These are phyloP conservation scores for Dichotomopilus funicola DNA, from an alignment of 2,329 filamentous ascomycete species.

Conservation along the genomic window DNA sequence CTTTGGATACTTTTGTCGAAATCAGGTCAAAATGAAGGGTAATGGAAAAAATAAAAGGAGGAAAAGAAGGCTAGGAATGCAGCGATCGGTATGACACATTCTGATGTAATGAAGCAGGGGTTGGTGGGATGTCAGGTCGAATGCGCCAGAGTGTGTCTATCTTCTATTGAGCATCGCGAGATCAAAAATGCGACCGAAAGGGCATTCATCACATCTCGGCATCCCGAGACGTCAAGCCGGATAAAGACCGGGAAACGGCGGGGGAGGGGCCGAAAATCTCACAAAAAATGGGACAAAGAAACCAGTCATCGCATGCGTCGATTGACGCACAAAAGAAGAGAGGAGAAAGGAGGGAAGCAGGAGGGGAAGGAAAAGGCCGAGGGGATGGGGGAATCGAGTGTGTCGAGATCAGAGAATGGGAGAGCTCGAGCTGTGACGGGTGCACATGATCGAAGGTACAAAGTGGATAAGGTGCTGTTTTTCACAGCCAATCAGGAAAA, in stretches of 20 bases:
- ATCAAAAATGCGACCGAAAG: slow-evolving; percentile 18
- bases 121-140: slow-evolving; percentile 15
- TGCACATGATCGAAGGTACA: slow-evolving; percentile 28
- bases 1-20: slow-evolving; percentile 17
- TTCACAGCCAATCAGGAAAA: slow-evolving; percentile 1
- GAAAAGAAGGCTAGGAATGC: slow-evolving; percentile 15
- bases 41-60: slow-evolving; percentile 4
- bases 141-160: slow-evolving; percentile 19
- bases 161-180: slow-evolving; percentile 13
- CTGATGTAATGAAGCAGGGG: slow-evolving; percentile 20
- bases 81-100: slow-evolving; percentile 5
- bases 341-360: slow-evolving; percentile 20
- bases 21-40: not conserved
- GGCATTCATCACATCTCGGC: not conserved
- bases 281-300: slow-evolving; percentile 18
- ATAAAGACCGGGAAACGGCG: slow-evolving; percentile 1
- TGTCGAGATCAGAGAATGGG: slow-evolving; percentile 18
- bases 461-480: slow-evolving; percentile 26
- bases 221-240: slow-evolving; percentile 1
- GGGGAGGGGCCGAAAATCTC: slow-evolving; percentile 12
- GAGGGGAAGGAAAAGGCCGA: slow-evolving; percentile 18
- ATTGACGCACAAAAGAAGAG: slow-evolving; percentile 1
- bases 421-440: slow-evolving; percentile 21
- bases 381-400: slow-evolving; percentile 9
- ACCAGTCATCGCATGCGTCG: slow-evolving; percentile 3